phyloP scores from a whole-genome alignment of 768 basidiomycete species.

The Chiua virens region DNA sequence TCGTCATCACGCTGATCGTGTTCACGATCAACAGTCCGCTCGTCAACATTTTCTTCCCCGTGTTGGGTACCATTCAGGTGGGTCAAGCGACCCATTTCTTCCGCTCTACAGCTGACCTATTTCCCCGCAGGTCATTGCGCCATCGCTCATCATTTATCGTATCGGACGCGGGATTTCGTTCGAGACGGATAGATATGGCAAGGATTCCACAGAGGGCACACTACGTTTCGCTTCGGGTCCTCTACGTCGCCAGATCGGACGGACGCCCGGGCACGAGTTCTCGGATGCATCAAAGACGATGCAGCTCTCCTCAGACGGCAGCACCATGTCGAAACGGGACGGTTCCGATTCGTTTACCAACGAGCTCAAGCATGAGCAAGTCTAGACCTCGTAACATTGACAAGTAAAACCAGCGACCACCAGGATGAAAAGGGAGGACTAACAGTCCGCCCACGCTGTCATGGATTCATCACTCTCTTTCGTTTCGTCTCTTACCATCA shows the following conservation, averaged over 20 bases:
- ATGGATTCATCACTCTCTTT: too few species aligned
- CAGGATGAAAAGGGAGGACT: too few species aligned
- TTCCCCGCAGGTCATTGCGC: slow-evolving; percentile 6
- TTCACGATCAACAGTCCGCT: slow-evolving; percentile 23
- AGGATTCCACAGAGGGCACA: neutral
- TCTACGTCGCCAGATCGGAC: too few species aligned
- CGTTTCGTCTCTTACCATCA: too few species aligned
- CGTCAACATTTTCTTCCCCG: slow-evolving; percentile 22
- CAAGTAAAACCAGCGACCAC: too few species aligned
- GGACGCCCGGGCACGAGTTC: neutral
- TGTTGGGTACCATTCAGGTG: slow-evolving; percentile 23
- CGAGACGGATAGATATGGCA: slow-evolving; percentile 12
- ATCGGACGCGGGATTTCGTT: slow-evolving; percentile 21
- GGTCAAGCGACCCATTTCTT: neutral
- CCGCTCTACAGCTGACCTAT: neutral
- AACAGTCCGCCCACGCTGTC: too few species aligned
- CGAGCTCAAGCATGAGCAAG: slow-evolving; percentile 6
- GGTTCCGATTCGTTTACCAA: slow-evolving; percentile 13
- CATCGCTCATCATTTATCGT: slow-evolving; percentile 20
- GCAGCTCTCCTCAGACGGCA: neutral
- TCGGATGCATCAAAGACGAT: slow-evolving; percentile 11
- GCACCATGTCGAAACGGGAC: slow-evolving; percentile 1
- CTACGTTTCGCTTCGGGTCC: slow-evolving; percentile 11
- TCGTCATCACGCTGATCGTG: slow-evolving; percentile 8
- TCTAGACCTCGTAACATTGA: neutral